Conservation (phyloP, 2,329 filamentous ascomycete genomes). For the Fusarium chlamydosporum region DNA sequence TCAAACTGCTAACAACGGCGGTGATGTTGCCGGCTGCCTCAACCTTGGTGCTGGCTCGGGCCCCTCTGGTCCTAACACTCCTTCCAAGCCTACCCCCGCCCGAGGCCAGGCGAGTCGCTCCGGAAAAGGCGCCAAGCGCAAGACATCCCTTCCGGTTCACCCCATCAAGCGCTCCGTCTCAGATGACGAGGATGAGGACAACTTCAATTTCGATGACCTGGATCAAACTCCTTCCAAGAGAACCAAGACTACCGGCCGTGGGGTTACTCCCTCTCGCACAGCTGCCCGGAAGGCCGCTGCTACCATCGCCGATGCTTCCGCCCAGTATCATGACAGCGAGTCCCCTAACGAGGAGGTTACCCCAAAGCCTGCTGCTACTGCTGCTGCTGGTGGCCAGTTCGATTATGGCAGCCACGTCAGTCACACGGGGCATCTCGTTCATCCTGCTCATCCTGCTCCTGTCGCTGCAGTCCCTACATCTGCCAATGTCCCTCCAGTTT, state of each 20-base stretch:
- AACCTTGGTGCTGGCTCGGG: slow-evolving; percentile 47
- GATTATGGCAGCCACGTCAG: neutral
- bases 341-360: slow-evolving; percentile 45
- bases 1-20: slow-evolving; percentile 60
- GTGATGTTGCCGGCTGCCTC: slow-evolving; percentile 62
- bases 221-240: slow-evolving; percentile 59
- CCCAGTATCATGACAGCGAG: slow-evolving; percentile 51
- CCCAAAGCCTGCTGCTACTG: slow-evolving; percentile 17
- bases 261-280: slow-evolving; percentile 51
- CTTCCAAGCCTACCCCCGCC: slow-evolving; percentile 49
- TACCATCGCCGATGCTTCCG: slow-evolving; percentile 54
- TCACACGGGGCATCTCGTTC: neutral
- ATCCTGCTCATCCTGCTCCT: neutral
- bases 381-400: slow-evolving; percentile 7
- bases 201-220: slow-evolving; percentile 52
- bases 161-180: slow-evolving; percentile 50
- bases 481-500: slow-evolving; percentile 11
- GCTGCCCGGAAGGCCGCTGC: slow-evolving; percentile 54
- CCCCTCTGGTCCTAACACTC: slow-evolving; percentile 50
- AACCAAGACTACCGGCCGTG: slow-evolving; percentile 47
- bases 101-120: slow-evolving; percentile 46
- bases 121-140: slow-evolving; percentile 51
- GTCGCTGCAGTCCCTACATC: slow-evolving; percentile 2
- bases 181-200: slow-evolving; percentile 50
- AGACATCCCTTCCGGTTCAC: slow-evolving; percentile 25